phyloP scores from a whole-genome alignment of 1,139 yeast genomes.

The Scheffersomyces illinoinensis region DNA sequence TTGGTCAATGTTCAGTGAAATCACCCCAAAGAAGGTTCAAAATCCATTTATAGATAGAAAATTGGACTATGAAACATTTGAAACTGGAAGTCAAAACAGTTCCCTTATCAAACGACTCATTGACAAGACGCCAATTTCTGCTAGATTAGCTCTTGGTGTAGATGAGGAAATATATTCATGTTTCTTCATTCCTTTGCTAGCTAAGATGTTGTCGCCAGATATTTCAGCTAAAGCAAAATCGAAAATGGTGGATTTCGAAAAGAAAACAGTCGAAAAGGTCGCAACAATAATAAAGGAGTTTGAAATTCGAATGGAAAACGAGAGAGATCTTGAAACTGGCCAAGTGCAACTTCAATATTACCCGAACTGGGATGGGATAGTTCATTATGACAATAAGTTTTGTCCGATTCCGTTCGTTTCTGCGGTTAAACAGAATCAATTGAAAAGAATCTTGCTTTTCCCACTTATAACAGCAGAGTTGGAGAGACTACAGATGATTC shows the following conservation, averaged over 20 bases:
- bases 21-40: slow-evolving; percentile 36
- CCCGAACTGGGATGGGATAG: slow-evolving; percentile 40
- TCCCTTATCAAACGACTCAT: slow-evolving; percentile 24
- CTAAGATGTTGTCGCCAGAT: slow-evolving; percentile 45
- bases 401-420: slow-evolving; percentile 16
- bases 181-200: slow-evolving; percentile 47
- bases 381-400: slow-evolving; percentile 25
- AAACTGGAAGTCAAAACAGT: slow-evolving; percentile 30
- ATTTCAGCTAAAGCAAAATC: slow-evolving; percentile 28
- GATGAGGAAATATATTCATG: slow-evolving; percentile 30
- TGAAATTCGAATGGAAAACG: slow-evolving; percentile 32
- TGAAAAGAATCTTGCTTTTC: slow-evolving; percentile 34
- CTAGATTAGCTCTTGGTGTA: slow-evolving; percentile 31
- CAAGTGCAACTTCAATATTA: slow-evolving; percentile 27
- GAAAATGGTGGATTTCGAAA: slow-evolving; percentile 25
- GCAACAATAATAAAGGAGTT: slow-evolving; percentile 28
- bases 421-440: slow-evolving; percentile 25
- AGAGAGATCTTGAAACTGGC: slow-evolving; percentile 36
- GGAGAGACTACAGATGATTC: slow-evolving; percentile 30
- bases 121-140: slow-evolving; percentile 28
- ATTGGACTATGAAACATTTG: slow-evolving; percentile 45
- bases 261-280: slow-evolving; percentile 26
- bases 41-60: slow-evolving; percentile 35
- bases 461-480: slow-evolving; percentile 44
- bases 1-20: slow-evolving; percentile 66